These are phyloP conservation scores for Arctium lappa DNA, from an alignment of 129 eudicot genomes.

Conservation along the genomic window DNA sequence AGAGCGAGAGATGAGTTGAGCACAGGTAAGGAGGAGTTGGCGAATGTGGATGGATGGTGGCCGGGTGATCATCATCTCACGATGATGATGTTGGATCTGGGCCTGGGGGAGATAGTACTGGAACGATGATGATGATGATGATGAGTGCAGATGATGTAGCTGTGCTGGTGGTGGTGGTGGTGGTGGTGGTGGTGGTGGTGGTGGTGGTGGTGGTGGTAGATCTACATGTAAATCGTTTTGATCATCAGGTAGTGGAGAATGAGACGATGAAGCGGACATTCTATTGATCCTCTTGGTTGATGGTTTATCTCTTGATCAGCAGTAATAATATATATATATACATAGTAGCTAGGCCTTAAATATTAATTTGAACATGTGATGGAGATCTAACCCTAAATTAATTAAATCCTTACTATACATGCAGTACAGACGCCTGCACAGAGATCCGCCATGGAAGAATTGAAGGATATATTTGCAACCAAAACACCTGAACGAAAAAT, in stretches of 20 bases:
- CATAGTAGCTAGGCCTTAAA: not conserved
- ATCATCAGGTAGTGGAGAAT: slow-evolving; percentile 1
- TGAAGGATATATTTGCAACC: not conserved
- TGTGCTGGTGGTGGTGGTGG: slow-evolving; percentile 10
- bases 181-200: slow-evolving; percentile 14
- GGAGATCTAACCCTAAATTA: not conserved
- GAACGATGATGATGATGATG: not conserved
- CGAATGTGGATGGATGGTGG: slow-evolving; percentile 55
- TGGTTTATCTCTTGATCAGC: not conserved
- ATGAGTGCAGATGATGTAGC: not conserved
- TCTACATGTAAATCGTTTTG: slow-evolving; percentile 12
- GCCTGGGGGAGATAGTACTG: not conserved
- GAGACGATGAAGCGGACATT: slow-evolving; percentile 38
- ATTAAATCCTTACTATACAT: not conserved
- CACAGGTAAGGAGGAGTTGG: slow-evolving; percentile 67
- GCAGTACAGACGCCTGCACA: not conserved
- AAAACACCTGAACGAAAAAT: slow-evolving; percentile 31
- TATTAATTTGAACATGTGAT: not conserved
- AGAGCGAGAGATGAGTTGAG: slow-evolving; percentile 67
- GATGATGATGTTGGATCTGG: slow-evolving; percentile 16
- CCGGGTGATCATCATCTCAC: slow-evolving; percentile 10
- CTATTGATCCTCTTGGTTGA: not conserved
- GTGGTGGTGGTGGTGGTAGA: slow-evolving; percentile 17
- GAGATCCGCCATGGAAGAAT: not conserved
- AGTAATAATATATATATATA: not conserved